Evolutionary conservation across 148 eudicot genomes (phyloP).

Genomic region (Fagopyrum esculentum): DNA sequence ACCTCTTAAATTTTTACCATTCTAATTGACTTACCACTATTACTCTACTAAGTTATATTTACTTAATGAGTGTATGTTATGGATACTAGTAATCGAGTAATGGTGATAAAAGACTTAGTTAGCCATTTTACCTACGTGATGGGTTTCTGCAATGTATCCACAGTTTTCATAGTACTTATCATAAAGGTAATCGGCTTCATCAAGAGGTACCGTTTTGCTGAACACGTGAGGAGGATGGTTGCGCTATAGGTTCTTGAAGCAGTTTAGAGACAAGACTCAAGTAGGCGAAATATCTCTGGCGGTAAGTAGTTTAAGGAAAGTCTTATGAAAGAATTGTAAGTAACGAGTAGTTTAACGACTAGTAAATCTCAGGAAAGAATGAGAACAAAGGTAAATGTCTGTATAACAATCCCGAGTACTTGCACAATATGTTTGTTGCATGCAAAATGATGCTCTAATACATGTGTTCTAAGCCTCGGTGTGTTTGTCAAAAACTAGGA

Average conservation of each 20-base stretch:
- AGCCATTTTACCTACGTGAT: background rate
- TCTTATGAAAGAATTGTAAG: background rate
- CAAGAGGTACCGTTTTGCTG: slow-evolving; percentile 17
- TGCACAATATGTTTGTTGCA: background rate
- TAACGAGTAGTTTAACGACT: too few species aligned
- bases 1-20: too few species aligned
- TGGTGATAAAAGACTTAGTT: too few species aligned
- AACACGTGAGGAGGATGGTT: slow-evolving; percentile 17
- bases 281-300: background rate
- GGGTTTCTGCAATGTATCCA: background rate
- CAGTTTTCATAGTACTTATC: background rate
- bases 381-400: background rate
- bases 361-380: background rate
- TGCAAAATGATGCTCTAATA: background rate
- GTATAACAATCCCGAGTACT: background rate
- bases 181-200: slow-evolving; percentile 14
- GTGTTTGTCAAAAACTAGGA: too few species aligned
- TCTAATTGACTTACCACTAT: too few species aligned
- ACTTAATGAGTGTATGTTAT: too few species aligned
- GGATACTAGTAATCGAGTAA: too few species aligned
- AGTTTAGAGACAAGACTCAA: background rate
- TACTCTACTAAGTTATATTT: too few species aligned
- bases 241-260: background rate
- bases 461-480: too few species aligned
- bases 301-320: background rate